Percentiles rank a stretch among this genome's conserved stretches.
phyloP scores from a whole-genome alignment of 1,284 basidiomycete genomes.

The Vanrija sp. region DNA sequence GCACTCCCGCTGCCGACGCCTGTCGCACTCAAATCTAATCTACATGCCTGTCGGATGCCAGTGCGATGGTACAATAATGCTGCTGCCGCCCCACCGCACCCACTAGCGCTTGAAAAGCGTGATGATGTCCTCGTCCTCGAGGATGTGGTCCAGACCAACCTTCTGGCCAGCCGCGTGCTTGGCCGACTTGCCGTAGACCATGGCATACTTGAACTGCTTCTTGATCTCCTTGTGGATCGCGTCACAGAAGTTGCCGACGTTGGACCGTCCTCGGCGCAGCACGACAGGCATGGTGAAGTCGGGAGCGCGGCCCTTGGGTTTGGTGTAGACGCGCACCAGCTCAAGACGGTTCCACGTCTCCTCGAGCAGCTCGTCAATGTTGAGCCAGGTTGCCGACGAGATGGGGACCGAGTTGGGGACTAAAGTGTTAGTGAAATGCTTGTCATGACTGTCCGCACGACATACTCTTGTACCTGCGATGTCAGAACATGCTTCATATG shows the following conservation, averaged over 20 bases:
- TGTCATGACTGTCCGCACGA: slow-evolving; percentile 5
- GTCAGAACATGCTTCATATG: too few relatives aligned
- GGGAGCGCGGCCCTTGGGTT: slow-evolving; percentile 83
- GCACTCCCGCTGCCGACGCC: too few relatives aligned
- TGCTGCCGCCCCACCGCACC: too few relatives aligned
- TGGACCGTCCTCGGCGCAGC: slow-evolving; percentile 56
- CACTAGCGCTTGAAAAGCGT: background rate
- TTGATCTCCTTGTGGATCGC: slow-evolving; percentile 51
- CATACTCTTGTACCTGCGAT: slow-evolving; percentile 46
- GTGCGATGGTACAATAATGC: too few relatives aligned
- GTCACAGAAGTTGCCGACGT: slow-evolving; percentile 86
- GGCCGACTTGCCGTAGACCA: slow-evolving; percentile 91
- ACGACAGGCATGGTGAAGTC: slow-evolving; percentile 74
- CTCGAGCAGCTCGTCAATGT: slow-evolving; percentile 90
- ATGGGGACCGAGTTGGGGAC: slow-evolving; percentile 91
- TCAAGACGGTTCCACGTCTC: slow-evolving; percentile 85
- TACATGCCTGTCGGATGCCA: too few relatives aligned
- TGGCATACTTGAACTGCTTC: slow-evolving; percentile 54
- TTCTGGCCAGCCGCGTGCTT: slow-evolving; percentile 97
- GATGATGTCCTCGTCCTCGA: slow-evolving; percentile 76
- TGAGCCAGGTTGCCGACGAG: slow-evolving; percentile 65
- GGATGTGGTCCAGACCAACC: slow-evolving; percentile 81
- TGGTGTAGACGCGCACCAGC: slow-evolving; percentile 76
- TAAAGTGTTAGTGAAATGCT: slow-evolving; percentile 41
- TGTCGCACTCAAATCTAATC: too few relatives aligned